Conservation (phyloP, 495 filamentous ascomycete genomes). For the Choiromyces venosus region DNA sequence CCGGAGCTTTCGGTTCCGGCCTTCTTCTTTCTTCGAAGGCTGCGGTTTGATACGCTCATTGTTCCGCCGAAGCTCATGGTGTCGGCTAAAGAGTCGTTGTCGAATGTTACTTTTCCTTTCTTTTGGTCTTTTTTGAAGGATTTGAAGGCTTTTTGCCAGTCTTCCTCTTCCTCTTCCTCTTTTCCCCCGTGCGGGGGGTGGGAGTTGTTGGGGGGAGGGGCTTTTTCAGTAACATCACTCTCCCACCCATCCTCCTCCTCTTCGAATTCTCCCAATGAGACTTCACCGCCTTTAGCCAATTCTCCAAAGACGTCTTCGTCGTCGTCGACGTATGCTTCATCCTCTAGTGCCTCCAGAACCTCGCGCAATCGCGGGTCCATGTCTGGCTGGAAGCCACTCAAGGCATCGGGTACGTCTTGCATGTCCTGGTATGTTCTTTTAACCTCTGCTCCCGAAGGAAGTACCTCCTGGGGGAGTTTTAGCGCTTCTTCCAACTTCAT, state of each 20-base stretch:
- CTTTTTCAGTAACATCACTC: constrained; percentile 85
- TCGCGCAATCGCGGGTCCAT: constrained; percentile 96
- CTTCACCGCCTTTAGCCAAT: constrained; percentile 66
- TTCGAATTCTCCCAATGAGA: constrained; percentile 63
- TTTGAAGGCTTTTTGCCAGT: constrained; percentile 84
- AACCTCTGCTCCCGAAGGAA: constrained; percentile 65
- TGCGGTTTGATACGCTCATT: constrained; percentile 32
- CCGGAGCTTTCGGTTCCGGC: constrained; percentile 80
- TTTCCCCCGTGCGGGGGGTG: constrained; percentile 1
- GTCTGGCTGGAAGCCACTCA: constrained; percentile 91
- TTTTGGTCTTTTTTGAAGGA: constrained; percentile 79
- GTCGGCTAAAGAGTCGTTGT: constrained; percentile 26
- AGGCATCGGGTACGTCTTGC: constrained; percentile 82
- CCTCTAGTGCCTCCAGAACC: constrained; percentile 88
- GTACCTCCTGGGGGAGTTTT: constrained; percentile 56
- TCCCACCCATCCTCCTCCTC: constrained; percentile 82
- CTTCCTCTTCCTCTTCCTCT: constrained; percentile 48
- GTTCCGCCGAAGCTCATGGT: constrained; percentile 43
- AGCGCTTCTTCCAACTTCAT: constrained; percentile 75
- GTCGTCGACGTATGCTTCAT: constrained; percentile 92
- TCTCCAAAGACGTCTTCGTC: constrained; percentile 76
- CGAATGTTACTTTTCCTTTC: constrained; percentile 26
- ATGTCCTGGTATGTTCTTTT: constrained; percentile 83
- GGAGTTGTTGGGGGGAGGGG: constrained; percentile 47
- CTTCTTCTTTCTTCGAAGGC: constrained; percentile 70